Percentiles rank a stretch among this genome's conserved stretches.
These are phyloP conservation scores for Xylaria acuta DNA, from an alignment of 495 filamentous ascomycete species.

Conservation along the genomic window DNA sequence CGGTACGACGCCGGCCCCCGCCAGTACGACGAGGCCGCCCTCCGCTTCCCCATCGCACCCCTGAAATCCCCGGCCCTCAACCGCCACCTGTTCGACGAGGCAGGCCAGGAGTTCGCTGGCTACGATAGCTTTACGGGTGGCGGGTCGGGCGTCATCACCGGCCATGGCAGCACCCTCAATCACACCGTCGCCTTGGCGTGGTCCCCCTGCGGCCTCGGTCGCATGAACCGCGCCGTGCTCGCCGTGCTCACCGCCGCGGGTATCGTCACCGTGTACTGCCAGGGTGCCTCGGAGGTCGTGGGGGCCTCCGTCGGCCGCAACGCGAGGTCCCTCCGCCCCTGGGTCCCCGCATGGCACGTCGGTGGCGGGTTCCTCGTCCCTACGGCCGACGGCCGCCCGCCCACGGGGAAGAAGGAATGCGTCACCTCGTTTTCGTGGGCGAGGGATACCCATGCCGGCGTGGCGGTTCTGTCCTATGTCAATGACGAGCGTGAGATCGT, in stretches of 20 bases:
- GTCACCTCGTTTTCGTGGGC: constrained; percentile 55
- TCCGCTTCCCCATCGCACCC: constrained; percentile 39
- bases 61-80: constrained; percentile 36
- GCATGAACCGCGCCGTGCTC: constrained; percentile 51
- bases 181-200: constrained; percentile 52
- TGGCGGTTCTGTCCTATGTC: constrained; percentile 49
- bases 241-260: constrained; percentile 50
- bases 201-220: constrained; percentile 53
- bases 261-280: constrained; percentile 51
- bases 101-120: constrained; percentile 32
- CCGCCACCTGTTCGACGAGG: constrained; percentile 33
- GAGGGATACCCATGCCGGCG: constrained; percentile 43
- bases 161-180: constrained; percentile 54
- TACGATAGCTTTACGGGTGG: constrained; percentile 44
- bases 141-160: constrained; percentile 49
- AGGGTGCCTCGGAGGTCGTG: constrained; percentile 39
- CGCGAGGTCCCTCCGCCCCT: constrained; percentile 34
- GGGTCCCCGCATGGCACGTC: constrained; percentile 49
- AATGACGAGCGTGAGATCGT: constrained; percentile 52
- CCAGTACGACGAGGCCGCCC: constrained; percentile 37
- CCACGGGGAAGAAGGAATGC: constrained; percentile 47
- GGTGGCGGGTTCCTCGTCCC: constrained; percentile 56
- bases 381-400: constrained; percentile 24
- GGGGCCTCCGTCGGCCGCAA: constrained; percentile 28
- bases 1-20: constrained; percentile 14